Percentiles rank a stretch among this genome's conserved stretches.
Evolutionary conservation across 805 yeast genomes (phyloP).

Genomic region (Yamadazyma olivae): DNA sequence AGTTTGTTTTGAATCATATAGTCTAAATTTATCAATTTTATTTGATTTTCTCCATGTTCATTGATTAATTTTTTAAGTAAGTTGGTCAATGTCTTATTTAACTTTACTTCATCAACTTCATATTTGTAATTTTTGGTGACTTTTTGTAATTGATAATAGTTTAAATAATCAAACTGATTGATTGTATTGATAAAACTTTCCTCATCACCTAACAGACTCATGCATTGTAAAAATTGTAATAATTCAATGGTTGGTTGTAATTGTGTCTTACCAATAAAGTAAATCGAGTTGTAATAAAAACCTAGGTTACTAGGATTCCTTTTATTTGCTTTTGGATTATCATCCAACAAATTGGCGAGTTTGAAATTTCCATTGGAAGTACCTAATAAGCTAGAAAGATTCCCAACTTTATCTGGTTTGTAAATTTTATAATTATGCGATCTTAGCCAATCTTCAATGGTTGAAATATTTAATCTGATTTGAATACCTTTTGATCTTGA

Average conservation of each 20-base stretch:
- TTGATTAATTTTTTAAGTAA: constrained; percentile 27
- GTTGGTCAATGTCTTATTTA: constrained; percentile 41
- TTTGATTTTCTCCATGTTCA: constrained; percentile 39
- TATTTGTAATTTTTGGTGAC: constrained; percentile 74
- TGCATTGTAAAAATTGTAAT: constrained; percentile 87
- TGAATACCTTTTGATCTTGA: constrained; percentile 87
- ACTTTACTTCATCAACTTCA: constrained; percentile 74
- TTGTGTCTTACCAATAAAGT: constrained; percentile 62
- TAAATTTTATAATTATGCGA: constrained; percentile 51
- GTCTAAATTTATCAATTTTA: constrained; percentile 22
- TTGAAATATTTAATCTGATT: constrained; percentile 78
- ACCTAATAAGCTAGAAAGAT: constrained; percentile 17
- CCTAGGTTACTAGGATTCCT: constrained; percentile 46
- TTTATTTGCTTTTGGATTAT: constrained; percentile 13
- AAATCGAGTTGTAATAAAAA: constrained; percentile 64
- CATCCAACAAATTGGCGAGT: constrained; percentile 23
- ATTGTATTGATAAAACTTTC: constrained; percentile 58
- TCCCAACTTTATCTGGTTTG: constrained; percentile 31
- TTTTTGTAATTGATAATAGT: constrained; percentile 67
- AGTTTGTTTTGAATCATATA: constrained; percentile 41
- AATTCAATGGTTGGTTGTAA: constrained; percentile 73
- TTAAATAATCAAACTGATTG: constrained; percentile 52
- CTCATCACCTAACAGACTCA: constrained; percentile 66
- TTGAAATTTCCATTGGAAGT: constrained; percentile 1
- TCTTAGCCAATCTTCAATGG: constrained; percentile 92